Evolutionary conservation across 2,329 filamentous ascomycete genomes (phyloP), one percentile per base, ranked within the genome.

Genomic region (Xylariales sp.): DNA sequence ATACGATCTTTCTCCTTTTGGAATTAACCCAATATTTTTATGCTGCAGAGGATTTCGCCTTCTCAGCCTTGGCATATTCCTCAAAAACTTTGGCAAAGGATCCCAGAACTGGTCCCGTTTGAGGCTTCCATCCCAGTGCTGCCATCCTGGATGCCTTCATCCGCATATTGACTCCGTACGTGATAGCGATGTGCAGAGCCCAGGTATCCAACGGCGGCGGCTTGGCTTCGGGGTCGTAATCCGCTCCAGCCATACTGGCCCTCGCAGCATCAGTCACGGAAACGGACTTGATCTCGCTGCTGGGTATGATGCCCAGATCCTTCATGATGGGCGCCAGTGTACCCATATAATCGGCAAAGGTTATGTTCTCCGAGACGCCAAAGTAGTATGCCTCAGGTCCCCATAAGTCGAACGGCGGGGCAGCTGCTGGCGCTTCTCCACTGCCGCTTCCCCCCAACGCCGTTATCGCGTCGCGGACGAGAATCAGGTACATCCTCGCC

Each of bases 351-450:
- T 47, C 34, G 11, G 32, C 21, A 10, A 46, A 48, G 5, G 37
- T 33, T 3, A 47, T 27, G 23, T 45, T 37, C 27, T 43, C 42
- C n/a, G 32, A 39, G 2, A 30, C 30, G 18, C 29, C 40, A 17
- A 50, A 50, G 37, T 50, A 50, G 28, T 50, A 48, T 3, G 47
- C 47, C 16, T 43, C 40, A 5, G 31, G 43, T 11, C 46, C 46
- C 46, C 46, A 48, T 5, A 46, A 14, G 15, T 13, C 14, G n/a
- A 42, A 37, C 4, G 34, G 34, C n/a, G n/a, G n/a, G n/a, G n/a
- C n/a, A n/a, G n/a, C n/a, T n/a, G n/a, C n/a, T n/a, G n/a, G n/a
- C 24, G 15, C 24, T 12, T 23, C 23, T 4, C 4, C 34, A 4
- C 24, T 11, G 13, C 6, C 16, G 11, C 37, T 21, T 17, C 17